These are phyloP conservation scores for Berberis thunbergii DNA, from an alignment of 164 flowering plant genomes.

Conservation along the genomic window DNA sequence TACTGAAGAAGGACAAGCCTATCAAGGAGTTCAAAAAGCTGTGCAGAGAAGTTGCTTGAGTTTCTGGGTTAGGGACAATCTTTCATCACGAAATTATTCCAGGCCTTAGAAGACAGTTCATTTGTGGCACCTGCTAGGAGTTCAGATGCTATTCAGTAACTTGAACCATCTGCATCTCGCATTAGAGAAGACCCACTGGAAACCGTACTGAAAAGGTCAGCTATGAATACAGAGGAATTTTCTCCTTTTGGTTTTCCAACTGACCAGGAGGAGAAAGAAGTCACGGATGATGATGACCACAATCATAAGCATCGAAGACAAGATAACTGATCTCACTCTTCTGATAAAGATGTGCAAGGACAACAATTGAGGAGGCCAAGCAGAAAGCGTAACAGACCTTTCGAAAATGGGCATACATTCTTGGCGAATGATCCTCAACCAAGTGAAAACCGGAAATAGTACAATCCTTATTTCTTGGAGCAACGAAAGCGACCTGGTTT, in stretches of 20 bases:
- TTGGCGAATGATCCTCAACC: slow-evolving; percentile 47
- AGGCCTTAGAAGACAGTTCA: slow-evolving; percentile 25
- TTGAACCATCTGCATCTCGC: slow-evolving; percentile 13
- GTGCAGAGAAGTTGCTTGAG: slow-evolving; percentile 24
- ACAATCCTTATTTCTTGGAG: slow-evolving; percentile 23
- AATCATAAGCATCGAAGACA: slow-evolving; percentile 91
- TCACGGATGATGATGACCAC: slow-evolving; percentile 89
- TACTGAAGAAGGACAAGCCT: slow-evolving; percentile 29
- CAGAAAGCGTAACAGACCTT: slow-evolving; percentile 49
- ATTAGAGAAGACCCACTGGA: slow-evolving; percentile 15
- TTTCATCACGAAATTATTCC: slow-evolving; percentile 23
- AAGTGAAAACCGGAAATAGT: slow-evolving; percentile 33
- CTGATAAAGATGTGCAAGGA: slow-evolving; percentile 49
- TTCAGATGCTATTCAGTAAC: slow-evolving; percentile 13
- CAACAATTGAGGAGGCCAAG: slow-evolving; percentile 39
- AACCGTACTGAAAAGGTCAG: slow-evolving; percentile 42
- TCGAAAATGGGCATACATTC: slow-evolving; percentile 55
- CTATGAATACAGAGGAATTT: slow-evolving; percentile 36
- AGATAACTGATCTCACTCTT: slow-evolving; percentile 57
- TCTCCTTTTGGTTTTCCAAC: slow-evolving; percentile 42
- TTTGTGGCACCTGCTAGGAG: slow-evolving; percentile 9
- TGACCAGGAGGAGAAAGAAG: slow-evolving; percentile 79
- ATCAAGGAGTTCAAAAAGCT: slow-evolving; percentile 22
- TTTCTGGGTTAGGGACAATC: slow-evolving; percentile 28
- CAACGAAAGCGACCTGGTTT: slow-evolving; percentile 39